Evolutionary conservation across 208 protist species (phyloP).

Genomic region (Leishmania mexicana): DNA sequence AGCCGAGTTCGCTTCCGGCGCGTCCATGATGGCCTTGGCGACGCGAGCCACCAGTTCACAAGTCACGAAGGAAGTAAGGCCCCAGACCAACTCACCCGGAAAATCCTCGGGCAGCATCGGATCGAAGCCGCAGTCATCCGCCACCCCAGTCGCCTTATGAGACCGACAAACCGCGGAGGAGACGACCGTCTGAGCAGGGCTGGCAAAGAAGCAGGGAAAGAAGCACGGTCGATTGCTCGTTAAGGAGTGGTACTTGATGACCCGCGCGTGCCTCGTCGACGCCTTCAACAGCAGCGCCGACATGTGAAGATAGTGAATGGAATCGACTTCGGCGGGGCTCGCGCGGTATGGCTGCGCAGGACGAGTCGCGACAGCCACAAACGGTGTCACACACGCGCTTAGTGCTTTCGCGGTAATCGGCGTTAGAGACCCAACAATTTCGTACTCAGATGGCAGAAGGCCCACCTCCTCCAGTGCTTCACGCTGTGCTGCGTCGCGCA

Average conservation of each 20-base stretch:
- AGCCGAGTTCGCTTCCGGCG: not conserved
- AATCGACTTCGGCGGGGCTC: constrained; percentile 76
- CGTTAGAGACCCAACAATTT: constrained; percentile 56
- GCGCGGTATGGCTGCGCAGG: constrained; percentile 44
- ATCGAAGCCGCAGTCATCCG: constrained; percentile 48
- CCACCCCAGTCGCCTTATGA: constrained; percentile 14
- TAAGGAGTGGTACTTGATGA: constrained; percentile 49
- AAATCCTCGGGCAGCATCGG: constrained; percentile 70
- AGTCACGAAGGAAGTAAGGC: constrained; percentile 73
- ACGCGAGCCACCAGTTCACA: constrained; percentile 75
- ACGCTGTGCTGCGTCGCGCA: constrained; percentile 59
- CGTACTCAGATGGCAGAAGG: constrained; percentile 47
- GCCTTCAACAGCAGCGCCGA: constrained; percentile 56
- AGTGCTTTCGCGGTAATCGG: constrained; percentile 41
- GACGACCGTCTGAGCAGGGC: constrained; percentile 30
- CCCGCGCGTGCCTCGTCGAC: constrained; percentile 57
- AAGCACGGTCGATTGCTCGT: constrained; percentile 38
- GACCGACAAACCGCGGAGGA: constrained; percentile 34
- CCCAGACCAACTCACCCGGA: constrained; percentile 86
- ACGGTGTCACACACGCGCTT: constrained; percentile 41
- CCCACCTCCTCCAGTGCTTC: constrained; percentile 83
- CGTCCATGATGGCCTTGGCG: constrained; percentile 16
- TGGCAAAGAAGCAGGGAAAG: constrained; percentile 89
- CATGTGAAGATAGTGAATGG: constrained; percentile 86
- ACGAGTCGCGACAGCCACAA: constrained; percentile 55